Evolutionary conservation across 306 rosid genomes (phyloP).

Genomic region (Lathyrus tuberosus): DNA sequence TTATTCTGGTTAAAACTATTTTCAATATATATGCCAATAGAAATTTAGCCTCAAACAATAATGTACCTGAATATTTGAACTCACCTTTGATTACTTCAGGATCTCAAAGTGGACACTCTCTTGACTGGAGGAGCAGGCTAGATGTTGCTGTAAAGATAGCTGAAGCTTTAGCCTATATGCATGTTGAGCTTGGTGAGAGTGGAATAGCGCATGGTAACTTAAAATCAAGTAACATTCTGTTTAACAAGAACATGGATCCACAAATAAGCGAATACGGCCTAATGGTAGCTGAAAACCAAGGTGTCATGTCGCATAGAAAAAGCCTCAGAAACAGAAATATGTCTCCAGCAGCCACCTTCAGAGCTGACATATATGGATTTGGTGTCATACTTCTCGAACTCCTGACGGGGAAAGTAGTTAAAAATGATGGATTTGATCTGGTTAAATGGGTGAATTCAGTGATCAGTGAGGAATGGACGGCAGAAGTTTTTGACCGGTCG

Average conservation of each 20-base stretch:
- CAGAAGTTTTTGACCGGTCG: conserved; percentile 62
- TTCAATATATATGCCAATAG: background rate
- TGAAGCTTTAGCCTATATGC: conserved; percentile 67
- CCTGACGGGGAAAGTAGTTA: conserved; percentile 66
- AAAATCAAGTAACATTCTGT: conserved; percentile 72
- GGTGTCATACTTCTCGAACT: conserved; percentile 80
- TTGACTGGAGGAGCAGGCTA: conserved; percentile 73
- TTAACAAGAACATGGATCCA: conserved; percentile 63
- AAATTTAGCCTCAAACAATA: conserved; percentile 8
- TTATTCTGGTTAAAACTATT: background rate
- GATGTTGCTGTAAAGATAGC: conserved; percentile 56
- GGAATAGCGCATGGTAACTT: conserved; percentile 69
- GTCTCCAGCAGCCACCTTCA: conserved; percentile 41
- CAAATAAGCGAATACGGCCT: conserved; percentile 73
- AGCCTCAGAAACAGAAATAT: conserved; percentile 32
- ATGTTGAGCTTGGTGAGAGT: conserved; percentile 53
- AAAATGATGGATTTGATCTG: conserved; percentile 64
- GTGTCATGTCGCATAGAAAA: conserved; percentile 14
- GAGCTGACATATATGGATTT: conserved; percentile 59
- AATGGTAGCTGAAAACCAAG: conserved; percentile 50
- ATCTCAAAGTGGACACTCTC: conserved; percentile 47
- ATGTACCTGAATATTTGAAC: background rate
- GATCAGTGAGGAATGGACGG: conserved; percentile 72
- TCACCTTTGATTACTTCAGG: conserved; percentile 41
- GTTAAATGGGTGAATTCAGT: conserved; percentile 66